Percentiles rank a stretch among this genome's conserved stretches.
Conservation (phyloP, 2,329 filamentous ascomycete species). For the Aspergillus sp. region DNA sequence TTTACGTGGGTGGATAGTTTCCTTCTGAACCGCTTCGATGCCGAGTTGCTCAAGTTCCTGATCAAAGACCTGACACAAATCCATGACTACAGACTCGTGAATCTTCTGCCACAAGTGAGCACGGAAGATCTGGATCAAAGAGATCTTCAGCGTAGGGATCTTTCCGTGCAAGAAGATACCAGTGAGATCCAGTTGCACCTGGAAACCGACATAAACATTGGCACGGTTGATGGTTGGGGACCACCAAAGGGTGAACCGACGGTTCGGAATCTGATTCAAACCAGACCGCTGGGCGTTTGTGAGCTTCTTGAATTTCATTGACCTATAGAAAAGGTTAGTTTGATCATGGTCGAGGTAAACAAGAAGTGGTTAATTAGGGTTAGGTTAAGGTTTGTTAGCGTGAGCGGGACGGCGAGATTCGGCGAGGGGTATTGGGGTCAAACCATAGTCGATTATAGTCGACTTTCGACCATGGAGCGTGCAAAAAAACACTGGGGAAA, state of each 20-base stretch:
- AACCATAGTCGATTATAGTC: neutral
- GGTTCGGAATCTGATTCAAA: slow-evolving; percentile 97
- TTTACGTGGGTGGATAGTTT: slow-evolving; percentile 98
- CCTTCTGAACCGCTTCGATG: slow-evolving; percentile 97
- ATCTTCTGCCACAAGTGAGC: slow-evolving; percentile 99
- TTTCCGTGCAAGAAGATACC: slow-evolving; percentile 99
- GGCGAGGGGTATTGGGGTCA: too few relatives aligned
- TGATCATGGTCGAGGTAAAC: neutral
- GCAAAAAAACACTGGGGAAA: neutral
- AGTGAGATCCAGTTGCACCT: slow-evolving; percentile 94
- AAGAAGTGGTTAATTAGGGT: neutral
- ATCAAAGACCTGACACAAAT: slow-evolving; percentile 96
- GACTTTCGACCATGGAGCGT: neutral
- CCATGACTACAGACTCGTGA: slow-evolving; percentile 98
- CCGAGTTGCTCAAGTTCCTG: slow-evolving; percentile 93
- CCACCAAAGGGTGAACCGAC: slow-evolving; percentile 99
- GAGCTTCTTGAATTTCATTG: slow-evolving; percentile 98
- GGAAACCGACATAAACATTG: slow-evolving; percentile 99
- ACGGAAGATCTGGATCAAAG: slow-evolving; percentile 97
- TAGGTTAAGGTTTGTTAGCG: neutral
- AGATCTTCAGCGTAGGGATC: slow-evolving; percentile 97
- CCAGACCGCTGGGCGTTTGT: slow-evolving; percentile 96
- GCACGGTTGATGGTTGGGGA: slow-evolving; percentile 89
- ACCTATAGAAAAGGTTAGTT: slow-evolving; percentile 17
- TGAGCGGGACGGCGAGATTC: too few relatives aligned